A percentile compares a stretch with the other conserved stretches of the same genome.
These are phyloP conservation scores for Rhodotorula kratochvilovae DNA, from an alignment of 768 basidiomycete genomes.

Conservation along the genomic window DNA sequence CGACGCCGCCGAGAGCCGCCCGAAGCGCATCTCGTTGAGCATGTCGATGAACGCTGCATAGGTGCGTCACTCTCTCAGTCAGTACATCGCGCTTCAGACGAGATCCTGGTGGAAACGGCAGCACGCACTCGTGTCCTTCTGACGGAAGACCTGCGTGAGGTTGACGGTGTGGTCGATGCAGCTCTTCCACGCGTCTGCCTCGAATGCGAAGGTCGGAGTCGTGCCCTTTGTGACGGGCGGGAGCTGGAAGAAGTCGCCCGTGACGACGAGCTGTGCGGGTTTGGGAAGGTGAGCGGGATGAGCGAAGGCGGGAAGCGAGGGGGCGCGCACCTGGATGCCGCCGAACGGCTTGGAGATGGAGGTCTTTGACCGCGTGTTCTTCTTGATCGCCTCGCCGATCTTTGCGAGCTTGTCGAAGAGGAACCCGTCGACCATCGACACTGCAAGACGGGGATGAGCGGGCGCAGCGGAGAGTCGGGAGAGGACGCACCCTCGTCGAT, in stretches of 20 bases:
- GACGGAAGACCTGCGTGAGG: constrained; percentile 89
- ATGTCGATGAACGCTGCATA: constrained; percentile 79
- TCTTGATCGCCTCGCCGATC: constrained; percentile 60
- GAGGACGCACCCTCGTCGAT: constrained; percentile 71
- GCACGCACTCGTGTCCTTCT: constrained; percentile 74
- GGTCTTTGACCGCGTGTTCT: constrained; percentile 49
- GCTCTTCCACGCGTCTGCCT: constrained; percentile 71
- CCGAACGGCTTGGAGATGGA: constrained; percentile 65
- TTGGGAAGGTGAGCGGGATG: background rate
- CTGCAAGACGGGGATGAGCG: constrained; percentile 50
- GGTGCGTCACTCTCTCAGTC: too few relatives aligned
- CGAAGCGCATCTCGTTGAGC: constrained; percentile 98
- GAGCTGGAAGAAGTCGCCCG: constrained; percentile 97
- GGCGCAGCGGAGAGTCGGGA: background rate
- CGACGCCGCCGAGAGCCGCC: constrained; percentile 61
- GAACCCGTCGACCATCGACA: constrained; percentile 94
- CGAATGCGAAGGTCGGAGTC: constrained; percentile 83
- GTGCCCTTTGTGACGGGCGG: constrained; percentile 75
- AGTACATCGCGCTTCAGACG: too few relatives aligned
- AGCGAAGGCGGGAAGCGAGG: background rate
- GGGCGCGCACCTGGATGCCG: constrained; percentile 57
- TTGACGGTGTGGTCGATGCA: constrained; percentile 79
- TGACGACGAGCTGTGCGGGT: constrained; percentile 66
- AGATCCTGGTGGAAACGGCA: too few relatives aligned
- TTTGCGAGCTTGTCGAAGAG: constrained; percentile 68